Conservation (phyloP, 148 eudicot species). For the Camellia lanceoleosa region DNA sequence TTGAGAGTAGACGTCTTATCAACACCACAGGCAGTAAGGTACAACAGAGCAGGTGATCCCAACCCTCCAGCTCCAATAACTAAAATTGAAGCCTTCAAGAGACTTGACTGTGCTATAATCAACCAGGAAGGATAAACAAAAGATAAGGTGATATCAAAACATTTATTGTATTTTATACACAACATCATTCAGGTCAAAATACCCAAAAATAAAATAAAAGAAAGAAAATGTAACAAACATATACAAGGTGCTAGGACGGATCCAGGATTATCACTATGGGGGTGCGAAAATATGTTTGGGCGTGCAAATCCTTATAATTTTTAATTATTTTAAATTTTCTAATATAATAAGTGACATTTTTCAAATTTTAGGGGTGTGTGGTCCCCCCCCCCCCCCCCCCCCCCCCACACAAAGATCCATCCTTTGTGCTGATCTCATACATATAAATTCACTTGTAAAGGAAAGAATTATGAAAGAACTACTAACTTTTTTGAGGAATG, state of each 20-base stretch:
- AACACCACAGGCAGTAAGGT: conserved; percentile 94
- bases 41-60: conserved; percentile 92
- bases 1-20: conserved; percentile 42
- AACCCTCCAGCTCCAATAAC: conserved; percentile 98
- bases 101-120: conserved; percentile 65
- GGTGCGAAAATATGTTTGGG: too few relatives aligned
- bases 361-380: too few relatives aligned
- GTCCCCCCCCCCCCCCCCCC: too few relatives aligned
- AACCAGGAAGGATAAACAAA: conserved; percentile 15
- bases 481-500: conserved; percentile 75
- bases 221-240: not conserved
- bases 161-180: not conserved
- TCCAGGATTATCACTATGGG: too few relatives aligned
- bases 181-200: not conserved
- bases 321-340: too few relatives aligned
- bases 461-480: not conserved
- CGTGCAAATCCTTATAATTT: too few relatives aligned
- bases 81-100: conserved; percentile 75
- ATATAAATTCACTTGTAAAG: not conserved
- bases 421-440: not conserved
- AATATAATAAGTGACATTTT: too few relatives aligned
- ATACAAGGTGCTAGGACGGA: not conserved
- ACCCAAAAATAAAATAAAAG: not conserved
- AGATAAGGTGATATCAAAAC: not conserved
- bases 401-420: too few relatives aligned